Conservation (phyloP, 768 basidiomycete species). For the Serendipita sp. region DNA sequence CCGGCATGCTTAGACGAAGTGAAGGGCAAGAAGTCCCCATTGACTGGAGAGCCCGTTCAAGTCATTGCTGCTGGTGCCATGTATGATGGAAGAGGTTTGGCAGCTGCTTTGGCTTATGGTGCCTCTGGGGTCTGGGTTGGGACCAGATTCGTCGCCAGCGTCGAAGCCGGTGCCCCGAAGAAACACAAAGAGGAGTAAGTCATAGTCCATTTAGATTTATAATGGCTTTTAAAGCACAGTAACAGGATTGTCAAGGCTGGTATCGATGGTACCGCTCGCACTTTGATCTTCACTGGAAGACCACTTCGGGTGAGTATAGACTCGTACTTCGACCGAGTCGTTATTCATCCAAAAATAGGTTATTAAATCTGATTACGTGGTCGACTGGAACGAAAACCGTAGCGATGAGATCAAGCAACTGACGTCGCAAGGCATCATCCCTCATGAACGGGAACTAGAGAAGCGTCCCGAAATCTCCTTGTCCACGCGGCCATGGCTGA, state of each 20-base stretch:
- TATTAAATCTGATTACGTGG: background rate
- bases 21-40: conserved; percentile 56
- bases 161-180: conserved; percentile 68
- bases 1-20: conserved; percentile 79
- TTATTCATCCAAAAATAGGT: conserved; percentile 12
- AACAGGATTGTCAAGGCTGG: conserved; percentile 38
- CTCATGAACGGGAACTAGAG: conserved; percentile 51
- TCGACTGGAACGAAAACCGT: conserved; percentile 51
- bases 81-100: conserved; percentile 73
- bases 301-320: conserved; percentile 72
- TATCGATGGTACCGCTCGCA: conserved; percentile 65
- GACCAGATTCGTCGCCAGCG: conserved; percentile 71
- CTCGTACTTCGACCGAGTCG: conserved; percentile 73
- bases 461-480: conserved; percentile 68
- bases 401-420: conserved; percentile 69
- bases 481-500: conserved; percentile 54
- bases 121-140: conserved; percentile 77
- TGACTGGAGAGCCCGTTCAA: conserved; percentile 71
- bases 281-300: conserved; percentile 80
- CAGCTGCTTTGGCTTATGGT: conserved; percentile 78
- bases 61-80: conserved; percentile 88
- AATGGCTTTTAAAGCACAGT: background rate
- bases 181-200: conserved; percentile 59
- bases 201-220: background rate
- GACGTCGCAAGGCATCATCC: conserved; percentile 70